Conservation (phyloP, 345 rosid species). For the Eucalyptus sp. region DNA sequence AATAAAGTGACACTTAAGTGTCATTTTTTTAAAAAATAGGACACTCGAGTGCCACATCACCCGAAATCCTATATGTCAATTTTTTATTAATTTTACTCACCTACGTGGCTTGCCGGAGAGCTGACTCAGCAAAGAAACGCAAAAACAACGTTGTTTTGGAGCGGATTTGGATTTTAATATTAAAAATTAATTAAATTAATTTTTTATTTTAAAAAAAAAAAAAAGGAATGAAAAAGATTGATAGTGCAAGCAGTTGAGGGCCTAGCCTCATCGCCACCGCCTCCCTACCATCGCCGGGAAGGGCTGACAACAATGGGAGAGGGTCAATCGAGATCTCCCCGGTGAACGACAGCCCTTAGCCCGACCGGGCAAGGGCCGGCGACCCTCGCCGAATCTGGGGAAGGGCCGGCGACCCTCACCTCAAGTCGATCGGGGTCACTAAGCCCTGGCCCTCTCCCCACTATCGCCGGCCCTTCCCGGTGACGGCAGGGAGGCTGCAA, state of each 20-base stretch:
- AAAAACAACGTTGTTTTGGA: no score
- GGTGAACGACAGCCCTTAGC: fast-evolving
- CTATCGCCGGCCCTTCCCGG: fast-evolving
- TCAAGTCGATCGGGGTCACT: fast-evolving
- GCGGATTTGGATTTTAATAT: no score
- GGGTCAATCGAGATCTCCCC: fast-evolving
- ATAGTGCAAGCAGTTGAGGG: fast-evolving
- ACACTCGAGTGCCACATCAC: fast-evolving
- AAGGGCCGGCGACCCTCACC: fast-evolving
- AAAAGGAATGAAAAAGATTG: no score
- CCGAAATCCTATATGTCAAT: no score
- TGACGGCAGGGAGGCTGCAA: fast-evolving
- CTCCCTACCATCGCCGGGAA: fast-evolving
- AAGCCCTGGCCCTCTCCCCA: fast-evolving
- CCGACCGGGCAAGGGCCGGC: fast-evolving
- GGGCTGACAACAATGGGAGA: fast-evolving
- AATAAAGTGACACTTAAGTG: fast-evolving
- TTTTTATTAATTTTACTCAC: no score
- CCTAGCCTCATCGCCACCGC: fast-evolving
- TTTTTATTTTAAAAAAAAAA: no score
- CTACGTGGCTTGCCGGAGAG: fast-evolving
- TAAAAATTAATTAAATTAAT: no score
- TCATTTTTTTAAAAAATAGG: no score
- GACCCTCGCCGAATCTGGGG: fast-evolving
- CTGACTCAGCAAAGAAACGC: fast-evolving